A percentile compares a stretch with the other conserved stretches of the same genome.
Evolutionary conservation across 2,329 filamentous ascomycete species (phyloP).

Genomic region (Fragosphaeria purpurea): DNA sequence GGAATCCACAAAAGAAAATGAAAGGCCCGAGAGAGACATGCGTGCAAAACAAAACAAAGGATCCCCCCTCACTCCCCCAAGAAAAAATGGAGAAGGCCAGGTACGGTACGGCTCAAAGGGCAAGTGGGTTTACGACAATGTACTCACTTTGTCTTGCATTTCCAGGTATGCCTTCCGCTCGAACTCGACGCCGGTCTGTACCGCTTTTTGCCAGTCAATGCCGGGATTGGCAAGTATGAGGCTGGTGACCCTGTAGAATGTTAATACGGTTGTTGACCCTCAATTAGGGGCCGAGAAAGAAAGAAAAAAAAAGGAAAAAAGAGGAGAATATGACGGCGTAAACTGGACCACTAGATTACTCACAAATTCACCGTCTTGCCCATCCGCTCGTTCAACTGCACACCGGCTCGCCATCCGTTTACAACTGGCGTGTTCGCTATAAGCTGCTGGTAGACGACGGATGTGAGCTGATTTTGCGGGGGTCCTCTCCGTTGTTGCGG

Average conservation of each 20-base stretch:
- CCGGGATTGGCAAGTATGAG: constrained; percentile 35
- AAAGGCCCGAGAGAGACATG: background rate
- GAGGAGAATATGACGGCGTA: background rate
- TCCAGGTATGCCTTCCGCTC: constrained; percentile 38
- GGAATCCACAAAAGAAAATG: background rate
- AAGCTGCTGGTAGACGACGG: constrained; percentile 21
- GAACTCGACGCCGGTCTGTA: constrained; percentile 32
- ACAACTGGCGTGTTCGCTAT: constrained; percentile 19
- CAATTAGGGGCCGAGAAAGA: background rate
- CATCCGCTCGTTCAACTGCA: constrained; percentile 30
- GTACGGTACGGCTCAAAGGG: too few species aligned
- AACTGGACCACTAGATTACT: constrained; percentile 12
- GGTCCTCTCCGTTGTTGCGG: constrained; percentile 29
- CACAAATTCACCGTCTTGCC: constrained; percentile 34
- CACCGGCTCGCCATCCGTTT: constrained; percentile 30
- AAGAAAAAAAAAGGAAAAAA: background rate
- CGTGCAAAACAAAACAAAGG: background rate
- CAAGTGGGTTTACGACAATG: too few species aligned
- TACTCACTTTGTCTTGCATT: constrained; percentile 37
- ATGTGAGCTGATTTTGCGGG: constrained; percentile 24
- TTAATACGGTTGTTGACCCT: background rate
- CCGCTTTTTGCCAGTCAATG: constrained; percentile 30
- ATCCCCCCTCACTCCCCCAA: too few species aligned
- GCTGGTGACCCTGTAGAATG: constrained; percentile 36
- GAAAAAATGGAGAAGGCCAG: too few species aligned